Conservation (phyloP, 108 stramenopile species). For the Thalassiosira profunda region DNA sequence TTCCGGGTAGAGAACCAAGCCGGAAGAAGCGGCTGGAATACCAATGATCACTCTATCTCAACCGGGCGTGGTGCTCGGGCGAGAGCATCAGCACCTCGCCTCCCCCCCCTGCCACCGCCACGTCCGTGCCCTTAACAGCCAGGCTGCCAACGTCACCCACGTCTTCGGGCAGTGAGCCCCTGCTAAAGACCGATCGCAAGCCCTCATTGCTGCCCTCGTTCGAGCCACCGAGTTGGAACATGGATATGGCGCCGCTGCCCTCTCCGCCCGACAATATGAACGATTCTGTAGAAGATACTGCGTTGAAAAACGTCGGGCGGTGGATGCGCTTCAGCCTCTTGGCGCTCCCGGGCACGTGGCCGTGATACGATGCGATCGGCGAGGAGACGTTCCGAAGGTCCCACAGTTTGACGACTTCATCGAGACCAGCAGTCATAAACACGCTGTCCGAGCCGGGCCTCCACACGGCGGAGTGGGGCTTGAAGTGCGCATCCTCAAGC, state of each 20-base stretch:
- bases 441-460: constrained; percentile 40
- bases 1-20: too few relatives aligned
- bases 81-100: constrained; percentile 64
- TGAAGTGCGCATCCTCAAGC: constrained; percentile 52
- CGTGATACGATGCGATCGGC: constrained; percentile 32
- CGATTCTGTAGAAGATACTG: constrained; percentile 11
- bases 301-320: constrained; percentile 58
- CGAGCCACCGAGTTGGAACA: constrained; percentile 36
- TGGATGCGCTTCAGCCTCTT: constrained; percentile 64
- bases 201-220: neutral
- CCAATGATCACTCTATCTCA: too few relatives aligned
- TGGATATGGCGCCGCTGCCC: constrained; percentile 53
- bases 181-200: constrained; percentile 51
- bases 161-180: constrained; percentile 63
- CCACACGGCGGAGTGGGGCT: constrained; percentile 78
- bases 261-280: constrained; percentile 71
- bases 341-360: constrained; percentile 32
- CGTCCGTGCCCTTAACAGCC: constrained; percentile 45
- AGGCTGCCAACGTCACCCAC: constrained; percentile 64
- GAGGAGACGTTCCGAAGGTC: constrained; percentile 12
- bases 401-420: constrained; percentile 37
- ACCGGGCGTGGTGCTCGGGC: too few relatives aligned
- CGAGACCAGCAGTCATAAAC: constrained; percentile 39
- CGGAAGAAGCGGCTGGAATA: too few relatives aligned
- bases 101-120: constrained; percentile 63